Conservation (phyloP, 139 green algal genomes). For the Chlorella sp. region DNA sequence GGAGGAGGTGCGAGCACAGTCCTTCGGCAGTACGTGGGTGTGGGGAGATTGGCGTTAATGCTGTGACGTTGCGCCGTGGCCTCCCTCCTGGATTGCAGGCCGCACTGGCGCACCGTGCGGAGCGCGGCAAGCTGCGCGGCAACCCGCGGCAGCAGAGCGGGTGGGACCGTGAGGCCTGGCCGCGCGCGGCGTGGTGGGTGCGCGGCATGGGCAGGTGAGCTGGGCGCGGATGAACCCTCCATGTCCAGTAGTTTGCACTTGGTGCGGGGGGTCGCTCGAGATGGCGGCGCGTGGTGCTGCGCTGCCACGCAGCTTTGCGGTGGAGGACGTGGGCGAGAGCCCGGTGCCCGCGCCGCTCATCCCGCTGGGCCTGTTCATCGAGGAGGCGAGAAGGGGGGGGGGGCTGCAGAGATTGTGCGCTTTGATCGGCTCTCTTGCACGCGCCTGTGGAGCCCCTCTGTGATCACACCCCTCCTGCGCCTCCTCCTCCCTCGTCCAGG, state of each 20-base stretch:
- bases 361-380: conserved; percentile 70
- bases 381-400: conserved; percentile 33
- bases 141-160: conserved; percentile 6
- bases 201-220: conserved; percentile 46
- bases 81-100: neutral
- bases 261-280: neutral
- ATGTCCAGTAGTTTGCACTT: neutral
- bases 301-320: conserved; percentile 34
- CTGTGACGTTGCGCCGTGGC: neutral
- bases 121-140: conserved; percentile 22
- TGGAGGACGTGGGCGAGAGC: conserved; percentile 60
- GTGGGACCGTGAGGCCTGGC: conserved; percentile 49
- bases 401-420: too few species aligned
- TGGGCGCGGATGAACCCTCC: neutral
- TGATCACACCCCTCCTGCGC: too few species aligned
- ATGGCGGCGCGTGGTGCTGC: too few species aligned
- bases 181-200: conserved; percentile 38
- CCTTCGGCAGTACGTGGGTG: neutral
- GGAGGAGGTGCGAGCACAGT: too few species aligned
- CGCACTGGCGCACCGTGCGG: too few species aligned
- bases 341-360: conserved; percentile 61
- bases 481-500: too few species aligned
- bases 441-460: conserved; percentile 33
- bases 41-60: neutral
- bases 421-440: neutral